Percentiles rank a stretch among this genome's conserved stretches.
phyloP scores from a whole-genome alignment of 768 basidiomycete species.

The Rhodocollybia butyracea region DNA sequence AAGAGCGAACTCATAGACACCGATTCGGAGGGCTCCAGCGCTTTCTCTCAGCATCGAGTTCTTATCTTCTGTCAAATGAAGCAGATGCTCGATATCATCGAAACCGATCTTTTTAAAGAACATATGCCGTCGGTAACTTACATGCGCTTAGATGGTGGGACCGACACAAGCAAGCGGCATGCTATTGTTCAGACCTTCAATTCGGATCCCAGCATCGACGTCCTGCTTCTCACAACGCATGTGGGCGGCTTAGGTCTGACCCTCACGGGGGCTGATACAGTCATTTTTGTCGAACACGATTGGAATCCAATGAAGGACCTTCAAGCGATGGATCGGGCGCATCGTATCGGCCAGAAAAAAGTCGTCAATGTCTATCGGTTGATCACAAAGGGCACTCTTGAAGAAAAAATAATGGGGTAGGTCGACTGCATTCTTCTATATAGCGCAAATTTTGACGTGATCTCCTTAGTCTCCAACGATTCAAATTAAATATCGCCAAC shows the following conservation, averaged over 20 bases:
- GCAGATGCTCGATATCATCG: constrained; percentile 97
- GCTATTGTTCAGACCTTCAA: constrained; percentile 99
- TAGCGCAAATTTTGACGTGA: constrained; percentile 6
- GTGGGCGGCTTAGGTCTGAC: constrained; percentile 96
- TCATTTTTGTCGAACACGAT: constrained; percentile 99
- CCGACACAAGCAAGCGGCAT: constrained; percentile 91
- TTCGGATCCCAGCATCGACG: constrained; percentile 95
- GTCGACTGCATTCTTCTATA: constrained; percentile 18
- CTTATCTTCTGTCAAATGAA: constrained; percentile 99
- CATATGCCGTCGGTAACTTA: constrained; percentile 96
- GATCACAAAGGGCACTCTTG: constrained; percentile 94
- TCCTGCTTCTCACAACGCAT: constrained; percentile 91
- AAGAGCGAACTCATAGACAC: constrained; percentile 70
- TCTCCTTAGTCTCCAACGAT: constrained; percentile 79
- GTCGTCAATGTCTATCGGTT: constrained; percentile 98
- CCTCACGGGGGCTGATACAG: constrained; percentile 96
- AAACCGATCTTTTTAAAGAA: constrained; percentile 85
- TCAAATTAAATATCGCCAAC: constrained; percentile 97
- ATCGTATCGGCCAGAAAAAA: constrained; percentile 97
- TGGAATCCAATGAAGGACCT: constrained; percentile 99
- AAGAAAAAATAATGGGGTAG: constrained; percentile 99
- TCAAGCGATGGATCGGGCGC: constrained; percentile 99
- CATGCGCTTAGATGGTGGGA: constrained; percentile 95
- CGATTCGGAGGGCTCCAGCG: constrained; percentile 39
- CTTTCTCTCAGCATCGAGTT: constrained; percentile 94